phyloP scores from a whole-genome alignment of 257 asterid genomes.

The Buddleja alternifolia region DNA sequence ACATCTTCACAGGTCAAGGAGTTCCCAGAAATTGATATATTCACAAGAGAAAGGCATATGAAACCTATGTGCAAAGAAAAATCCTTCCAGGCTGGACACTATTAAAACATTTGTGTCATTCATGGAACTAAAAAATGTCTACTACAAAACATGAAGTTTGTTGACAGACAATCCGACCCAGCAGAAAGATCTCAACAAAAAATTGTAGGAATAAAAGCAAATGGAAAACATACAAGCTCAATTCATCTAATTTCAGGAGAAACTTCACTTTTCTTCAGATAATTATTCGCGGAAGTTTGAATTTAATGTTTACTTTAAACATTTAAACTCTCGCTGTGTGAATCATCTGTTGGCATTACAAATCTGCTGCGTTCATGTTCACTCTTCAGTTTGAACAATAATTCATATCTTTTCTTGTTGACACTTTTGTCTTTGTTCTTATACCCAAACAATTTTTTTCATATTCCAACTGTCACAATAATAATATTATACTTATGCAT shows the following conservation, averaged over 20 bases:
- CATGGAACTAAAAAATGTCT: conserved; percentile 5
- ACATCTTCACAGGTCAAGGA: conserved; percentile 2
- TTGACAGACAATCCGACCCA: conserved; percentile 8
- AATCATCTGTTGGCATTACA: background rate
- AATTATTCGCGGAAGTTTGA: background rate
- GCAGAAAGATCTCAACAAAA: background rate
- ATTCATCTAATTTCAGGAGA: conserved; percentile 1
- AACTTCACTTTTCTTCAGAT: background rate
- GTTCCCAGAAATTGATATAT: conserved; percentile 6
- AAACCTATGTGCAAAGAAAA: conserved; percentile 4
- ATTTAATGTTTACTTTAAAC: conserved; percentile 8
- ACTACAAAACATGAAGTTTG: conserved; percentile 9
- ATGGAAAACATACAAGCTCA: conserved; percentile 1
- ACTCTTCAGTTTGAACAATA: background rate
- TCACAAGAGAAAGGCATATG: background rate
- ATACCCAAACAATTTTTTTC: background rate
- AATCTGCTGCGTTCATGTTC: background rate
- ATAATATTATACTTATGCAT: conserved; percentile 1
- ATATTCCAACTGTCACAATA: too few relatives aligned
- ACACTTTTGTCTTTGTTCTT: background rate
- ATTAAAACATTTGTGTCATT: background rate
- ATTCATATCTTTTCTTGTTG: background rate
- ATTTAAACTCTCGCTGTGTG: background rate
- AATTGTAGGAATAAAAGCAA: background rate
- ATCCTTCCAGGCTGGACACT: background rate